Base-by-base conservation (phyloP, 108 stramenopile genomes). In the Nitzschia palea region DNA sequence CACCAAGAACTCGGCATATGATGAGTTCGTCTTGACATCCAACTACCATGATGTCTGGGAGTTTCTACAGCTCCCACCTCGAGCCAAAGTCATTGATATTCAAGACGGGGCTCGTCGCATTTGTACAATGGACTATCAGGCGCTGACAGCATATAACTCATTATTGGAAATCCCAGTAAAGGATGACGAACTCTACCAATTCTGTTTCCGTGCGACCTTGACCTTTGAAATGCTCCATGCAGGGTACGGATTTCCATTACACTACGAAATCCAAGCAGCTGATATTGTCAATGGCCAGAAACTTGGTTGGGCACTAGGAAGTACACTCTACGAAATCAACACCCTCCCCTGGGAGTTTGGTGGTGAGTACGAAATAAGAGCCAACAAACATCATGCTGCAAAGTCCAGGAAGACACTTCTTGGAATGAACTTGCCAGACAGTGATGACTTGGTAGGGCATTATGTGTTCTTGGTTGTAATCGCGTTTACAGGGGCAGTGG, bases 291-390 rank as follows among this genome's bases (percentile, higher is more conserved):
- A 84, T 54, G 91, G 86, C 4, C 89, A 89, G 53, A 86, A 92
- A 73, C 68, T 96, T 20, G 83, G 84, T 26, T 96, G 95, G 95
- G 86, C 91, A 10, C 74, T 96, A 12, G 95, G 95, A 10, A 76
- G 85, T 35, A 92, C 89, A 47, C 76, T 96, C 14, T 96, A 94
- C 68, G 95, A 96, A 77, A 93, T 96, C 77, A 96, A 96, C 62
- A 87, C 86, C 12, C 63, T 64, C 20, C 62, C 62, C 10, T 64
- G 62, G 62, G 45, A 64, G 5, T 25, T 64, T 20, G 45, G 34
- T 15, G 47, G 47, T 48, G n/a, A 48, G 22, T 48, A n/a, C n/a
- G 4, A 48, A 48, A 8, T 48, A 20, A 48, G n/a, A n/a, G n/a
- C n/a, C n/a, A n/a, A n/a, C n/a, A n/a, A n/a, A n/a, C n/a, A n/a